Base-by-base conservation (phyloP, 805 yeast genomes). In the Starmerella bombicola region DNA sequence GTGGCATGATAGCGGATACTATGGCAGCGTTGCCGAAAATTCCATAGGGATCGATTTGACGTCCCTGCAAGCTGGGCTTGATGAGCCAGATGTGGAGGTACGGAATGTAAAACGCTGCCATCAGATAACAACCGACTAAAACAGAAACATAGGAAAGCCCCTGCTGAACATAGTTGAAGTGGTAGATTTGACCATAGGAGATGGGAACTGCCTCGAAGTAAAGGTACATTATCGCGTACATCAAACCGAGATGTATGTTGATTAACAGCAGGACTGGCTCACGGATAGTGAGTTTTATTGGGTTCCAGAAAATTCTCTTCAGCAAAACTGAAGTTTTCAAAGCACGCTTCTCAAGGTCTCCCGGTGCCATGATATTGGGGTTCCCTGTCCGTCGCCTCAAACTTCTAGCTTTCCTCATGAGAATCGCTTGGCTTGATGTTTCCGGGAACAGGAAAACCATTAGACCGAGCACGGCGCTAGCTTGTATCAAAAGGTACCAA, bases 131-230 rank as follows among this genome's bases (percentile, higher is more conserved):
- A 30, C 80, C 80, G 24, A 70, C 61, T 37, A 65, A 52, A 30
- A 69, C 56, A 13, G 72, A 63, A 31, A 70, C 30, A 55, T 64
- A 76, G 1, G 77, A 57, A 3, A 64, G 56, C 15, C 78, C 75
- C 23, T 55, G 43, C 40, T 69, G 71, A 25, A 73, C 62, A 23
- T 63, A 50, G 4, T 71, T 65, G 56, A 76, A 76, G 25, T 63
- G 53, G 47, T 71, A 63, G 20, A 62, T 53, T 3, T 64, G 69
- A 6, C 44, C 42, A 46, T 68, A 76, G 2, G 71, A 73, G 26
- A 74, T 60, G 5, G 82, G 80, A 57, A 71, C 71, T 4, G 73
- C 74, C 56, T 76, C 80, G 50, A 74, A 72, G 64, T 71, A 76
- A 16, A 73, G 55, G 54, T 73, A 76, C 47, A 71, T 50, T 22